phyloP scores from a whole-genome alignment of 1,284 basidiomycete species.

The Volvariella surrecta region DNA sequence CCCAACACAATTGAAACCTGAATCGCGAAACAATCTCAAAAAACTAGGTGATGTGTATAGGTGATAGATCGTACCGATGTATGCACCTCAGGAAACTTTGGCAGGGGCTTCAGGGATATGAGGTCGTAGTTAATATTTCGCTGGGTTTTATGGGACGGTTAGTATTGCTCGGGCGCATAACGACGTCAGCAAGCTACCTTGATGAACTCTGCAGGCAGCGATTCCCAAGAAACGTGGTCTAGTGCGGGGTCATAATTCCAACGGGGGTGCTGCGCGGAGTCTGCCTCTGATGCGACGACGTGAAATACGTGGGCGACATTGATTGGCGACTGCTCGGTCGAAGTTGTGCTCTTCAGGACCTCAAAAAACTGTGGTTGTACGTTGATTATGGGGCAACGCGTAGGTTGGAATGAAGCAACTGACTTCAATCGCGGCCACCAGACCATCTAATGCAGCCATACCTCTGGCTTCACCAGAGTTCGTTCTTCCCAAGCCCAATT shows the following conservation, averaged over 20 bases:
- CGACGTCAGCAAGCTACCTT: conserved; percentile 34
- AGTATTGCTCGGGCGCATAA: neutral
- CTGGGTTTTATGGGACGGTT: neutral
- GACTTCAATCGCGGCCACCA: conserved; percentile 67
- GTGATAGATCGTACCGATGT: conserved; percentile 31
- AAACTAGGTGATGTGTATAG: neutral
- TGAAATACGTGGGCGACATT: conserved; percentile 49
- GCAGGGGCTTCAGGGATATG: conserved; percentile 20
- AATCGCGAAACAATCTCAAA: conserved; percentile 19
- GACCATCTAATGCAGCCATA: conserved; percentile 62
- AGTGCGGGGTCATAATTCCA: conserved; percentile 44
- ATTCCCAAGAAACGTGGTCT: conserved; percentile 60
- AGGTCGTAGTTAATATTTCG: conserved; percentile 6
- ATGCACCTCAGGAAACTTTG: conserved; percentile 43
- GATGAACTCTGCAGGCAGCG: conserved; percentile 49
- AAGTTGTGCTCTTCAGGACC: conserved; percentile 20
- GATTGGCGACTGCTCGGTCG: conserved; percentile 11
- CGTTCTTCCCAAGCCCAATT: conserved; percentile 49
- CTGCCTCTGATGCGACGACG: conserved; percentile 47
- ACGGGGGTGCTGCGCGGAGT: conserved; percentile 41
- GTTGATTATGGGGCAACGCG: neutral
- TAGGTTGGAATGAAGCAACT: conserved; percentile 10
- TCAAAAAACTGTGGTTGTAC: conserved; percentile 45
- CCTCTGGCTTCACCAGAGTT: conserved; percentile 40
- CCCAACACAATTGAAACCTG: conserved; percentile 20